Evolutionary conservation across 176 grass and related monocot genomes (phyloP).

Genomic region (Luzula sylvatica): DNA sequence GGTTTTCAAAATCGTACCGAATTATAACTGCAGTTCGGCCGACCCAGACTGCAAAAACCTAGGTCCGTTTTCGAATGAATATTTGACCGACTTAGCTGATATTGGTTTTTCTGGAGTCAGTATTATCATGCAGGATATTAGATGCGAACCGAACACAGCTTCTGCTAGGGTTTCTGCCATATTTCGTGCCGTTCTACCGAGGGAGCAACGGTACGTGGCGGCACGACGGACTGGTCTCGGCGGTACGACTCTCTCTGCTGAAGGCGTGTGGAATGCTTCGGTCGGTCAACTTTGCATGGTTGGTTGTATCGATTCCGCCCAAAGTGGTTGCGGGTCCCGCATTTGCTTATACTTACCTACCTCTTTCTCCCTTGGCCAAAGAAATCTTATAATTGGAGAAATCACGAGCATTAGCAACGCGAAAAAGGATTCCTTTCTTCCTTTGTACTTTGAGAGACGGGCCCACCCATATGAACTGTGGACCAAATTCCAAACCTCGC

Average conservation of each 20-base stretch:
- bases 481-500: conserved; percentile 26
- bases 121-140: conserved; percentile 66
- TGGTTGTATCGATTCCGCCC: conserved; percentile 44
- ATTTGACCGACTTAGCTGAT: conserved; percentile 26
- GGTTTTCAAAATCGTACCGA: conserved; percentile 42
- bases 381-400: conserved; percentile 48
- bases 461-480: conserved; percentile 45
- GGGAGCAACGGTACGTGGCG: conserved; percentile 38
- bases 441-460: conserved; percentile 38
- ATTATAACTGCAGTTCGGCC: conserved; percentile 55
- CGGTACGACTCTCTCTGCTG: conserved; percentile 42
- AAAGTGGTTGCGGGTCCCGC: conserved; percentile 37
- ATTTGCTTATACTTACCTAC: conserved; percentile 68
- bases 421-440: conserved; percentile 13
- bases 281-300: conserved; percentile 85
- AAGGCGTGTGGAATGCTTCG: conserved; percentile 67
- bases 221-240: conserved; percentile 44
- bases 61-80: conserved; percentile 46
- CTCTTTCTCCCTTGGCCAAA: conserved; percentile 42
- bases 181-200: conserved; percentile 46
- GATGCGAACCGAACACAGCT: conserved; percentile 40
- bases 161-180: conserved; percentile 58
- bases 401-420: conserved; percentile 31
- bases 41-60: conserved; percentile 41
- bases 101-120: conserved; percentile 35